A percentile compares a stretch with the other conserved stretches of the same genome.
phyloP scores from a whole-genome alignment of 2,329 filamentous ascomycete genomes.

The Curvularia verruculosa region DNA sequence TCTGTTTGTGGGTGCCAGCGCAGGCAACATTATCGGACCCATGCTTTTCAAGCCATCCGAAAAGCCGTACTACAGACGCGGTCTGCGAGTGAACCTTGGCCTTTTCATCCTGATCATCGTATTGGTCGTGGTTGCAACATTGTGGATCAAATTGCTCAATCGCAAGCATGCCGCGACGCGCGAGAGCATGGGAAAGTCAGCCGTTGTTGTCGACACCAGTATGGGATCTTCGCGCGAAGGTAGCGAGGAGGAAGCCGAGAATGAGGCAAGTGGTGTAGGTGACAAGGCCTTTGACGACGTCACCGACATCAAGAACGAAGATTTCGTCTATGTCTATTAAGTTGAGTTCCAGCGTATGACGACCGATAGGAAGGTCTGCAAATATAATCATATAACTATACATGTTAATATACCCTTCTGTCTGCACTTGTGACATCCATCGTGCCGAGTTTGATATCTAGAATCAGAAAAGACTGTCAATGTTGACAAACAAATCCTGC shows the following conservation, averaged over 20 bases:
- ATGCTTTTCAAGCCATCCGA: slow-evolving; percentile 68
- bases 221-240: slow-evolving; percentile 59
- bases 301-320: slow-evolving; percentile 67
- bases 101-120: slow-evolving; percentile 66
- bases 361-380: not conserved
- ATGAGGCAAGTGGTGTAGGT: slow-evolving; percentile 41
- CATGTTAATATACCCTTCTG: not conserved
- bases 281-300: slow-evolving; percentile 64
- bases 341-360: not conserved
- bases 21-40: slow-evolving; percentile 70
- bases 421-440: not conserved
- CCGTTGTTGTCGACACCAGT: slow-evolving; percentile 63
- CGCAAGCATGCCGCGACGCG: slow-evolving; percentile 60
- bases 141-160: slow-evolving; percentile 62
- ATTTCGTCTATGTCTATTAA: slow-evolving; percentile 64
- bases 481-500: slow-evolving; percentile 57
- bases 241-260: slow-evolving; percentile 39
- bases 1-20: slow-evolving; percentile 68
- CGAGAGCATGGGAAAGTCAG: slow-evolving; percentile 65
- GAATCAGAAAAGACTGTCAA: slow-evolving; percentile 42
- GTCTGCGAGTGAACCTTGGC: slow-evolving; percentile 64
- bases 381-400: not conserved
- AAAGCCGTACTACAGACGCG: slow-evolving; percentile 63
- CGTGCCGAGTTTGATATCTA: not conserved
- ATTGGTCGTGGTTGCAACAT: slow-evolving; percentile 54